Percentiles rank a stretch among this genome's conserved stretches.
Conservation (phyloP, 176 grass and related monocot species). For the Lolium rigidum region DNA sequence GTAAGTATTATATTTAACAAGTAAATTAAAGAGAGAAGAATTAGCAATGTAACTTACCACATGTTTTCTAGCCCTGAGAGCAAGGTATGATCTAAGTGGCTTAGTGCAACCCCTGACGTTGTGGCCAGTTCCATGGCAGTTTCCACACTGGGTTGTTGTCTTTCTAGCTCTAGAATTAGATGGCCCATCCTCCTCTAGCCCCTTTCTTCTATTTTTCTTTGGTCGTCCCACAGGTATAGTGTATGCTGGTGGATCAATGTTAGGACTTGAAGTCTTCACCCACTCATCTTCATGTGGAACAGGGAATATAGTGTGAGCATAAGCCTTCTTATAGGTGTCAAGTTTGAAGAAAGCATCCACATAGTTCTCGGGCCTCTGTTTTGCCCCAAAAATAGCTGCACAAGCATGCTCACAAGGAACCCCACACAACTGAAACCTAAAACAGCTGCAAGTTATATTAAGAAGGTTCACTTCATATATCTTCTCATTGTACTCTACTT, state of each 20-base stretch:
- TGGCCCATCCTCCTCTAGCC: not conserved
- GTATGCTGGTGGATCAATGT: not conserved
- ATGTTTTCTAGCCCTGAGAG: not conserved
- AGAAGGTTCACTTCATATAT: not conserved
- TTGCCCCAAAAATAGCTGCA: not conserved
- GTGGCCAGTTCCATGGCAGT: not conserved
- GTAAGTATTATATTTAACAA: too few species aligned
- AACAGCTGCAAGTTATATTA: not conserved
- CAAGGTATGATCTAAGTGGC: not conserved
- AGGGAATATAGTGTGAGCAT: not conserved
- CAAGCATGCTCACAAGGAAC: not conserved
- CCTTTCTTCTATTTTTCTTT: not conserved
- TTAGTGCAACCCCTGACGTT: not conserved
- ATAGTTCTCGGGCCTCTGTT: not conserved
- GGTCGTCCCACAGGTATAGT: not conserved
- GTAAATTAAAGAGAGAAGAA: not conserved
- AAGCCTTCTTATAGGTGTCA: not conserved
- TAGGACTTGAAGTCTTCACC: not conserved
- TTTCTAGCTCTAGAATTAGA: not conserved
- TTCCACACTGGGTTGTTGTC: not conserved
- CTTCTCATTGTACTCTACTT: not conserved
- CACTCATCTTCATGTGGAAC: not conserved
- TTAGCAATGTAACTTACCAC: not conserved
- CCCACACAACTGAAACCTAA: not conserved
- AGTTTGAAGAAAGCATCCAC: not conserved